Evolutionary conservation across 139 green algal species (phyloP).

Genomic region (Chlamydomonas schloesseri): DNA sequence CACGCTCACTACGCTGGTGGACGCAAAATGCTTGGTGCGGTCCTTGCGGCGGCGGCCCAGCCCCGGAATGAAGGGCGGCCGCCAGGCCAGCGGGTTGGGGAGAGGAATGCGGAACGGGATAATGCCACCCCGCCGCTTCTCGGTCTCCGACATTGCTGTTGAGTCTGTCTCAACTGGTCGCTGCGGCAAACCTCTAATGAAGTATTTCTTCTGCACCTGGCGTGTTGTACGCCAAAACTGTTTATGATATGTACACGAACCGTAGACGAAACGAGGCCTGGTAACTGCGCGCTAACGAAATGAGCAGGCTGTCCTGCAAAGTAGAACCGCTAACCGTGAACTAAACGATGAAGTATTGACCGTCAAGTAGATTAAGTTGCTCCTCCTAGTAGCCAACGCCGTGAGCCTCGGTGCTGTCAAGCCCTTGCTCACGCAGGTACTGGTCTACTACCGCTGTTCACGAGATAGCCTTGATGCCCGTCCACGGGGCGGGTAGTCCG

Average conservation of each 20-base stretch:
- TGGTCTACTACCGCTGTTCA: background rate
- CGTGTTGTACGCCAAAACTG: too few relatives aligned
- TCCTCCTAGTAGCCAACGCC: background rate
- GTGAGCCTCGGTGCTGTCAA: background rate
- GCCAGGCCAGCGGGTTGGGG: slow-evolving; percentile 12
- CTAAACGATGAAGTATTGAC: too few relatives aligned
- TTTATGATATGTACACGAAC: background rate
- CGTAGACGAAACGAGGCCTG: background rate
- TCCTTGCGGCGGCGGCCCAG: slow-evolving; percentile 14
- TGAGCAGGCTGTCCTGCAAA: too few relatives aligned
- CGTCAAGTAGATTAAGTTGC: background rate
- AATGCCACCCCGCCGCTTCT: slow-evolving; percentile 30
- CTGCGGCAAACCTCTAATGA: background rate
- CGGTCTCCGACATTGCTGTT: slow-evolving; percentile 15
- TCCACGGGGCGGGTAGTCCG: slow-evolving; percentile 72
- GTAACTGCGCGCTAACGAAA: too few relatives aligned
- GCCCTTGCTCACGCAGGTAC: slow-evolving; percentile 8
- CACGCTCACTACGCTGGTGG: slow-evolving; percentile 23
- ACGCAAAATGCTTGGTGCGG: slow-evolving; percentile 12
- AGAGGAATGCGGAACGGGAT: slow-evolving; percentile 47
- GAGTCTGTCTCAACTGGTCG: background rate
- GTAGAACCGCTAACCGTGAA: too few relatives aligned
- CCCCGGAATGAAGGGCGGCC: background rate
- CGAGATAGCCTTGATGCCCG: slow-evolving; percentile 67
- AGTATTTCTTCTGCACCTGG: background rate